Percentiles rank a stretch among this genome's conserved stretches.
Conservation (phyloP, 768 basidiomycete genomes). For the Xerocomus potaroensis region DNA sequence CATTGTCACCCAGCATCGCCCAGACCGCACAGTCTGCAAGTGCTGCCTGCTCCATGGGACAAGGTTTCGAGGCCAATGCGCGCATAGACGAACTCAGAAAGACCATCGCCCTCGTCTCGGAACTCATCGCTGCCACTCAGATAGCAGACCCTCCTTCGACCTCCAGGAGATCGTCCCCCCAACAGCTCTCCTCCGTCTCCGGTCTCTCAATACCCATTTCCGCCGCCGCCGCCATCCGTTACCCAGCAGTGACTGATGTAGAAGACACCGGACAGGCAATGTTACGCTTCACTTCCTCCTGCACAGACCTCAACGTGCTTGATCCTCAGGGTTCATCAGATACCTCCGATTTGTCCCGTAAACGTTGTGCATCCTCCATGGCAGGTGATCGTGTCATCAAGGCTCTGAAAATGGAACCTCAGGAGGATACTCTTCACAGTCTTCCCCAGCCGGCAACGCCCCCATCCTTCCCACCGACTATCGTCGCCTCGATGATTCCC, state of each 20-base stretch:
- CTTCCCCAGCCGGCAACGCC: constrained; percentile 18
- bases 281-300: constrained; percentile 16
- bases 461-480: constrained; percentile 23
- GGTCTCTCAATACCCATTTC: constrained; percentile 34
- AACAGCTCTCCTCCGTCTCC: constrained; percentile 16
- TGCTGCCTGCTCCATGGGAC: constrained; percentile 43
- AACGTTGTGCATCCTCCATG: constrained; percentile 48
- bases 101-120: constrained; percentile 49
- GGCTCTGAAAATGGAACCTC: constrained; percentile 46
- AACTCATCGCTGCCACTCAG: constrained; percentile 47
- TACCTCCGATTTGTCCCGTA: constrained; percentile 41
- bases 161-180: constrained; percentile 31
- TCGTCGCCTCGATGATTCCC: constrained; percentile 23
- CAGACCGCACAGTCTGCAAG: constrained; percentile 57
- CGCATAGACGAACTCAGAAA: constrained; percentile 55
- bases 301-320: constrained; percentile 12
- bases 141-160: constrained; percentile 31
- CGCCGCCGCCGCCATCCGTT: constrained; percentile 34
- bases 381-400: constrained; percentile 43
- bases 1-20: constrained; percentile 45
- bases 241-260: constrained; percentile 13
- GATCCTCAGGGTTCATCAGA: constrained; percentile 28
- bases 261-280: constrained; percentile 25
- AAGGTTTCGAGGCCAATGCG: constrained; percentile 43
- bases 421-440: constrained; percentile 36